A percentile compares a stretch with the other conserved stretches of the same genome.
These are phyloP conservation scores for Cyphellophora attinorum DNA, from an alignment of 2,329 filamentous ascomycete species.

Conservation along the genomic window DNA sequence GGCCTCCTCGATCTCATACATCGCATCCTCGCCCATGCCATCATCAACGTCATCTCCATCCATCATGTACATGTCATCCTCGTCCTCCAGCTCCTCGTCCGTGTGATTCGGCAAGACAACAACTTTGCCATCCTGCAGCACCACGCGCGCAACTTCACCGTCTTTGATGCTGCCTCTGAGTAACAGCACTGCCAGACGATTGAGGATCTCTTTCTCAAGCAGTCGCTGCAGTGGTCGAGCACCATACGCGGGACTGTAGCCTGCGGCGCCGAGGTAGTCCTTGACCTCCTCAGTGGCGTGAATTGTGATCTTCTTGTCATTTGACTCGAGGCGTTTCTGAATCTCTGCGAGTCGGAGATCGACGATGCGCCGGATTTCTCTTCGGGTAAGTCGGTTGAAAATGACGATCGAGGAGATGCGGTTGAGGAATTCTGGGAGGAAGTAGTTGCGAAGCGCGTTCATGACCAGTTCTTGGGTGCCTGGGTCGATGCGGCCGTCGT, in stretches of 20 bases:
- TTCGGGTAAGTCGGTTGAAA: conserved; percentile 88
- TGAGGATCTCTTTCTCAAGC: conserved; percentile 96
- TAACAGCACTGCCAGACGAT: conserved; percentile 83
- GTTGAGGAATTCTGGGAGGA: conserved; percentile 97
- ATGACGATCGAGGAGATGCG: conserved; percentile 93
- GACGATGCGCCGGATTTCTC: conserved; percentile 90
- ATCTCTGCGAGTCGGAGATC: conserved; percentile 82
- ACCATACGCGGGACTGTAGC: conserved; percentile 92
- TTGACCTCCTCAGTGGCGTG: conserved; percentile 76
- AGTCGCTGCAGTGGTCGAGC: conserved; percentile 78
- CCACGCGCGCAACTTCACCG: conserved; percentile 71
- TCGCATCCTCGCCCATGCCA: too few relatives aligned
- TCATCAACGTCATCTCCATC: too few relatives aligned
- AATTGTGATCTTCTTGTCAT: conserved; percentile 78
- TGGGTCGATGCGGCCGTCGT: conserved; percentile 76
- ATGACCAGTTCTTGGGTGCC: conserved; percentile 84
- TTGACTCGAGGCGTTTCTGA: conserved; percentile 78
- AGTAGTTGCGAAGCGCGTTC: conserved; percentile 84
- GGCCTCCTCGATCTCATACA: conserved; percentile 58
- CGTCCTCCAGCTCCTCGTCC: conserved; percentile 49
- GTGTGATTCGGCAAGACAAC: conserved; percentile 71
- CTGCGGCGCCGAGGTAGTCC: conserved; percentile 82
- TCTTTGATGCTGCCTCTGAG: conserved; percentile 76
- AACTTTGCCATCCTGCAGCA: conserved; percentile 70
- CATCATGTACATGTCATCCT: conserved; percentile 67